Conservation (phyloP, 257 asterid species). For the Henckelia pumila region DNA sequence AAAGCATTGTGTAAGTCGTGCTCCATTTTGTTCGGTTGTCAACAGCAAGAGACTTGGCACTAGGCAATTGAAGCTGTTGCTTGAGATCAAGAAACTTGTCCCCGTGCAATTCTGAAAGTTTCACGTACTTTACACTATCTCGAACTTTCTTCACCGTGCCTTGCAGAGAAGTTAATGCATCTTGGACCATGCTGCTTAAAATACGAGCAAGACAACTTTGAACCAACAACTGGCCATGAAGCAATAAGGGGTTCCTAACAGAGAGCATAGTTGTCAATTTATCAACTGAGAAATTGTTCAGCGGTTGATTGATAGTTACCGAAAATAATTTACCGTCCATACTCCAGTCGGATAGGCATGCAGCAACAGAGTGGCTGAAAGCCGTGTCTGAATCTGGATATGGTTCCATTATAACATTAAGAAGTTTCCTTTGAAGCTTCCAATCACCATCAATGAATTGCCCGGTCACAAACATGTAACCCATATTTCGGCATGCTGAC, state of each 20-base stretch:
- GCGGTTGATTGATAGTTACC: conserved; percentile 61
- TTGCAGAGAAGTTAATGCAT: conserved; percentile 46
- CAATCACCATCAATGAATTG: conserved; percentile 84
- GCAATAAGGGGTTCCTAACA: conserved; percentile 76
- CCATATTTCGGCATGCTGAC: conserved; percentile 61
- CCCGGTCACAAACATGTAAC: conserved; percentile 77
- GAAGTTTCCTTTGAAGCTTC: conserved; percentile 85
- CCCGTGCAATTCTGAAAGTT: conserved; percentile 75
- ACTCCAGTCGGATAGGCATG: conserved; percentile 86
- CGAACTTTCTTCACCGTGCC: conserved; percentile 68
- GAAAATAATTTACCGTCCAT: conserved; percentile 85
- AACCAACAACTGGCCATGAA: conserved; percentile 74
- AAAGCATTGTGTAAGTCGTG: conserved; percentile 87
- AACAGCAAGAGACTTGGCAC: conserved; percentile 60
- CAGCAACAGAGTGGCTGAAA: conserved; percentile 85
- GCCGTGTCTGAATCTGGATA: conserved; percentile 82
- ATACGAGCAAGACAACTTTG: conserved; percentile 82
- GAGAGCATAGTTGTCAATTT: conserved; percentile 76
- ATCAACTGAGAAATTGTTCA: conserved; percentile 57
- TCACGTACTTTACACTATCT: conserved; percentile 85
- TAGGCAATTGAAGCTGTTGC: conserved; percentile 87
- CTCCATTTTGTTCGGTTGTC: conserved; percentile 86
- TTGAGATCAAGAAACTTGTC: conserved; percentile 82
- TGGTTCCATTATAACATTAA: conserved; percentile 84
- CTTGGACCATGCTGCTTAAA: conserved; percentile 63